phyloP scores from a whole-genome alignment of 2,329 filamentous ascomycete genomes.

The Pseudocercospora musae region DNA sequence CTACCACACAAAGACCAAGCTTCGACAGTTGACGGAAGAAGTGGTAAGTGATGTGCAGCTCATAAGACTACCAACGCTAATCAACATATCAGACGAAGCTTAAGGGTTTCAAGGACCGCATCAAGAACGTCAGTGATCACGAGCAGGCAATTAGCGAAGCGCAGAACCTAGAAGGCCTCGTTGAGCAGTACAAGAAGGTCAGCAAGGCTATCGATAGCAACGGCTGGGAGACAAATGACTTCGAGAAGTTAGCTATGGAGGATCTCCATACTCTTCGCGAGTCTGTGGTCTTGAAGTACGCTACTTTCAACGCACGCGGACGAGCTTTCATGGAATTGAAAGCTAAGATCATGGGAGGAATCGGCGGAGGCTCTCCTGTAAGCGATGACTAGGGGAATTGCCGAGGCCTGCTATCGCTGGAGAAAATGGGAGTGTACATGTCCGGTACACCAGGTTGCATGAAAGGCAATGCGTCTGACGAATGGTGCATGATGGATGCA shows the following conservation, averaged over 20 bases:
- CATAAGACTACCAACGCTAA: background rate
- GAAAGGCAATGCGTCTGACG: background rate
- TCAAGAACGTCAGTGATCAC: background rate
- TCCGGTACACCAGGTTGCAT: background rate
- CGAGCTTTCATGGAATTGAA: background rate
- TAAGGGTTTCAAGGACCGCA: background rate
- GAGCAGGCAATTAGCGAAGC: background rate
- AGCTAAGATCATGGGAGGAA: background rate
- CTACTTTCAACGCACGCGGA: background rate
- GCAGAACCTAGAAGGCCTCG: background rate
- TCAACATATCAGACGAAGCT: background rate
- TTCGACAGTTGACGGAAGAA: background rate
- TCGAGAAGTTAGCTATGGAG: background rate
- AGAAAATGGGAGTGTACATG: background rate
- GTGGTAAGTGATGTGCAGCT: background rate
- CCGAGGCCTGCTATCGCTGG: background rate
- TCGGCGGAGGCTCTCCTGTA: background rate
- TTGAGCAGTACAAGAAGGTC: background rate
- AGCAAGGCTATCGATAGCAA: slow-evolving; percentile 2
- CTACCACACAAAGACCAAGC: slow-evolving; percentile 1
- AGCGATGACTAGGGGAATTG: background rate
- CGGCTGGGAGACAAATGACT: background rate
- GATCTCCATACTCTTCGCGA: background rate
- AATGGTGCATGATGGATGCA: background rate
- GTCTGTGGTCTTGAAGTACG: background rate